Conservation (phyloP, 2,329 filamentous ascomycete species). For the Fusarium devonianum region DNA sequence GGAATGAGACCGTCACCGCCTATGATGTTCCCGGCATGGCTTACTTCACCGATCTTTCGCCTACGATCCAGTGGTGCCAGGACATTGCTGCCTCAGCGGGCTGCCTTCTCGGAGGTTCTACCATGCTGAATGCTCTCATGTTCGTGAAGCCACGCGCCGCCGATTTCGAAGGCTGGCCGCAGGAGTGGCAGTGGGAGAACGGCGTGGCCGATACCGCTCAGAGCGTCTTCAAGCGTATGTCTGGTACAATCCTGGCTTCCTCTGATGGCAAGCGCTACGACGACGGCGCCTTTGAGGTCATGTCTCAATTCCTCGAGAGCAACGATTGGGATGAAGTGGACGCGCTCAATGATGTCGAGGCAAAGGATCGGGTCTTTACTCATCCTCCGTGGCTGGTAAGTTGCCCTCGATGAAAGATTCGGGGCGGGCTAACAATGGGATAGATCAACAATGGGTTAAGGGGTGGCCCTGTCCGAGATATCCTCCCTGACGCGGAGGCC, state of each 20-base stretch:
- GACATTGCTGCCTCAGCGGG: slow-evolving; percentile 51
- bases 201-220: slow-evolving; percentile 62
- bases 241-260: slow-evolving; percentile 65
- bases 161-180: slow-evolving; percentile 74
- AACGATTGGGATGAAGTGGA: slow-evolving; percentile 69
- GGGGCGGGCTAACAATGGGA: not conserved
- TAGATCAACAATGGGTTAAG: slow-evolving; percentile 72
- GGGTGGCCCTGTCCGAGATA: slow-evolving; percentile 73
- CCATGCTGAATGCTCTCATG: slow-evolving; percentile 72
- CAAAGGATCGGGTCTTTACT: slow-evolving; percentile 71
- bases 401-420: not conserved
- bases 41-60: slow-evolving; percentile 71
- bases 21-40: slow-evolving; percentile 75
- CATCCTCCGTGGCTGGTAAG: slow-evolving; percentile 65
- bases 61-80: slow-evolving; percentile 34
- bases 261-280: slow-evolving; percentile 71
- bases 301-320: slow-evolving; percentile 64
- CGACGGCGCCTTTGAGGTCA: slow-evolving; percentile 68
- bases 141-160: slow-evolving; percentile 70
- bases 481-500: slow-evolving; percentile 66
- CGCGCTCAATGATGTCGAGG: slow-evolving; percentile 63
- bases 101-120: slow-evolving; percentile 71
- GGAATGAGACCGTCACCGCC: slow-evolving; percentile 69
- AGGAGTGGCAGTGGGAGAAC: slow-evolving; percentile 67
- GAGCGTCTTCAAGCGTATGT: slow-evolving; percentile 64